These are phyloP conservation scores for Boletus insuetus DNA, from an alignment of 768 basidiomycete genomes.

Conservation along the genomic window DNA sequence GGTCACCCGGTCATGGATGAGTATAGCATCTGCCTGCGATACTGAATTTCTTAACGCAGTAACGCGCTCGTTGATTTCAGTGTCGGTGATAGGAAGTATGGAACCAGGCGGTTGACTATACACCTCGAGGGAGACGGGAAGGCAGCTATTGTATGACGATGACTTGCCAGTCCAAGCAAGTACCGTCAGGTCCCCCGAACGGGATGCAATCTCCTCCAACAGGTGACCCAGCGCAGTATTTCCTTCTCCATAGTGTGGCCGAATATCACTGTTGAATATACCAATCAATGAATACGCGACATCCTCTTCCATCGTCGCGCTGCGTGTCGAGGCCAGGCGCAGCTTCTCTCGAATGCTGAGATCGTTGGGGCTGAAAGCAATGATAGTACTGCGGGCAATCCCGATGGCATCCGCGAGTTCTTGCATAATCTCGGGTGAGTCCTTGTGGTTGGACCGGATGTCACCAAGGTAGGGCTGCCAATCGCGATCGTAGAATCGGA, in stretches of 20 bases:
- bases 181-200: background rate
- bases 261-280: slow-evolving; percentile 3
- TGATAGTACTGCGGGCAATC: background rate
- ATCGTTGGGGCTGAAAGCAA: background rate
- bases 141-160: slow-evolving; percentile 9
- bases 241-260: slow-evolving; percentile 5
- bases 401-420: slow-evolving; percentile 7
- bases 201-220: slow-evolving; percentile 4
- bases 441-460: slow-evolving; percentile 4
- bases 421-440: slow-evolving; percentile 6
- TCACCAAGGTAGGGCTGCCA: slow-evolving; percentile 14
- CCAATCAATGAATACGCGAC: slow-evolving; percentile 1
- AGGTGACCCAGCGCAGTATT: slow-evolving; percentile 1
- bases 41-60: background rate
- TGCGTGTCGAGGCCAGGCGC: slow-evolving; percentile 3
- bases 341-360: slow-evolving; percentile 7
- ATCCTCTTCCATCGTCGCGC: slow-evolving; percentile 2
- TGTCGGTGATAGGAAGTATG: no score
- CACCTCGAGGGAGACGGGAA: background rate
- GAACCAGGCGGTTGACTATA: background rate
- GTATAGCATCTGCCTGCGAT: background rate
- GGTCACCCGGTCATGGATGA: background rate
- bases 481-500: slow-evolving; percentile 6
- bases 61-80: background rate
- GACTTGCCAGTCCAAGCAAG: slow-evolving; percentile 5